Evolutionary conservation across 2,329 filamentous ascomycete genomes (phyloP).

Genomic region (Epichloe amarillans): DNA sequence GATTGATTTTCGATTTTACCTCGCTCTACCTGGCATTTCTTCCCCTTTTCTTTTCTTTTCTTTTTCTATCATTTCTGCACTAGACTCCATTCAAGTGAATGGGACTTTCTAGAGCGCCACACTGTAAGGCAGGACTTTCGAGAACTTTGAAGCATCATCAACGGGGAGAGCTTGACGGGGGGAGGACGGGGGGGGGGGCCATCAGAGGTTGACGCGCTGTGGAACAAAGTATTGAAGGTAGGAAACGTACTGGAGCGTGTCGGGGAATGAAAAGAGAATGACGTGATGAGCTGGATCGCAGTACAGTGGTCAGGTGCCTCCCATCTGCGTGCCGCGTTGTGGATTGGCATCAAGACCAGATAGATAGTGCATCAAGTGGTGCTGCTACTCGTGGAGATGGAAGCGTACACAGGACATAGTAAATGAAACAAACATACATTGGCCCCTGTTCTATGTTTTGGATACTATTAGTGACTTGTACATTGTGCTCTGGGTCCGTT

Average conservation of each 20-base stretch:
- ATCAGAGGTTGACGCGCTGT: not conserved
- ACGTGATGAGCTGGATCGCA: not conserved
- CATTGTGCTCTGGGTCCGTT: too few species aligned
- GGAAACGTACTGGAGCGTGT: not conserved
- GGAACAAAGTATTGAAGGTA: not conserved
- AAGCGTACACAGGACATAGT: not conserved
- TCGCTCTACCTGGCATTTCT: conserved; percentile 7
- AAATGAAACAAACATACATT: not conserved
- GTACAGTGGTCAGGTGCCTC: not conserved
- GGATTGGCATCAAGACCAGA: conserved; percentile 2
- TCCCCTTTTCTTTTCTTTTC: conserved; percentile 9
- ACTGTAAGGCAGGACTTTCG: not conserved
- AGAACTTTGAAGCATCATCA: conserved; percentile 1
- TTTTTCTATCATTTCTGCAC: conserved; percentile 7
- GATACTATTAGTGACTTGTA: not conserved
- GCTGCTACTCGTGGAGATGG: conserved; percentile 3
- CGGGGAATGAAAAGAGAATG: not conserved
- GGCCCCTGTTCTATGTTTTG: not conserved
- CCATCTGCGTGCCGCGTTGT: not conserved
- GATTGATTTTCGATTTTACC: not conserved
- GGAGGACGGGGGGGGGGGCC: too few species aligned
- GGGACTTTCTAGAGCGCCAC: conserved; percentile 8
- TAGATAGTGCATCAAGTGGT: conserved; percentile 6
- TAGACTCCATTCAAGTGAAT: conserved; percentile 23
- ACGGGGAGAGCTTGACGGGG: not conserved